Conservation (phyloP, 1,284 basidiomycete genomes). For the Ganoderma boninense region DNA sequence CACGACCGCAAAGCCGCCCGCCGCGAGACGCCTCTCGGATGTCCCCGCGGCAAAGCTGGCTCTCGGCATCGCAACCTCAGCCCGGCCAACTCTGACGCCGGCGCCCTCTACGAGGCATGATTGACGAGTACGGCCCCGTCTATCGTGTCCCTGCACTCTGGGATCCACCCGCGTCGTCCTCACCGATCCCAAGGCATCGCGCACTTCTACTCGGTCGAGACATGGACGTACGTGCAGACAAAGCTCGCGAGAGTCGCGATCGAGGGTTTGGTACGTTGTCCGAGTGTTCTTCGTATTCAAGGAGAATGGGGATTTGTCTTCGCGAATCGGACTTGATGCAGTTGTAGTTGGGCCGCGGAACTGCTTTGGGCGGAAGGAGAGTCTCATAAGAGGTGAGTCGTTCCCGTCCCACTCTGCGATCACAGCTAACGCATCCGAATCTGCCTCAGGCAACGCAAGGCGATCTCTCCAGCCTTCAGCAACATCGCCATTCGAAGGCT, state of each 20-base stretch:
- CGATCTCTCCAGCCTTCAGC: conserved; percentile 51
- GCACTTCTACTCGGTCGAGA: conserved; percentile 60
- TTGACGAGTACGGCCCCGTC: conserved; percentile 55
- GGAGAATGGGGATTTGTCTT: not conserved
- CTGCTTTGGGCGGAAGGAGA: conserved; percentile 62
- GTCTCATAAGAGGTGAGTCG: conserved; percentile 48
- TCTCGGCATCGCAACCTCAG: conserved; percentile 36
- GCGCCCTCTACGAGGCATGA: conserved; percentile 43
- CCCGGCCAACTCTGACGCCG: conserved; percentile 25
- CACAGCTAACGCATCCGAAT: not conserved
- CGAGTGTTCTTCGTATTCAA: not conserved
- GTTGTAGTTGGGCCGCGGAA: conserved; percentile 54
- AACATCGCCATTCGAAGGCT: conserved; percentile 48
- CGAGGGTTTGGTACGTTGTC: conserved; percentile 50
- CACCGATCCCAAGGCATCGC: conserved; percentile 60
- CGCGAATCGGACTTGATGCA: not conserved
- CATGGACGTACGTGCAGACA: conserved; percentile 53
- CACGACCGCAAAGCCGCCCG: conserved; percentile 20
- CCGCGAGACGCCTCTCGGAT: conserved; percentile 42
- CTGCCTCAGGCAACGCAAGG: conserved; percentile 49
- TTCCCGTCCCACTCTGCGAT: no score
- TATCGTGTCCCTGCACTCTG: conserved; percentile 52
- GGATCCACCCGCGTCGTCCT: conserved; percentile 53
- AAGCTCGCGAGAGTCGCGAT: conserved; percentile 46
- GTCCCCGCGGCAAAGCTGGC: conserved; percentile 39